Evolutionary conservation across 2,329 filamentous ascomycete genomes (phyloP).

Genomic region (Reticulascus tulasneorum): DNA sequence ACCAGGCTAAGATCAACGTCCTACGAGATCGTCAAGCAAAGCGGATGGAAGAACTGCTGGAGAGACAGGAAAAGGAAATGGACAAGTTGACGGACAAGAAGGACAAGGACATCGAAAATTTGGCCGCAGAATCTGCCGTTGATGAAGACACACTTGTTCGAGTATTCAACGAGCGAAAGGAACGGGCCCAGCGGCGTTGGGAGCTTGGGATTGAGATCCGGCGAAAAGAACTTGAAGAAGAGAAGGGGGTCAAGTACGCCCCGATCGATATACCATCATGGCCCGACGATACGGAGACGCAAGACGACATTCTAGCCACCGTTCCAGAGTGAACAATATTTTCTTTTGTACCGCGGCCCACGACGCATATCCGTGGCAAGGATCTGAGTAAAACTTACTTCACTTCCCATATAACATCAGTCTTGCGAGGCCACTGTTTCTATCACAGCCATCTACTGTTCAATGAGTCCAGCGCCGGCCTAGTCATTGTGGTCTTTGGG

Average conservation of each 20-base stretch:
- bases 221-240: conserved; percentile 46
- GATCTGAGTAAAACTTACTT: too few species aligned
- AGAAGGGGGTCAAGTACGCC: conserved; percentile 39
- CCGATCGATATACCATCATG: conserved; percentile 34
- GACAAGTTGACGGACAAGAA: conserved; percentile 42
- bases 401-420: too few species aligned
- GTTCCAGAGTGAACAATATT: conserved; percentile 8
- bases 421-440: too few species aligned
- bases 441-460: too few species aligned
- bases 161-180: conserved; percentile 41
- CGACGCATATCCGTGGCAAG: too few species aligned
- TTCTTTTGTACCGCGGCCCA: too few species aligned
- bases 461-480: too few species aligned
- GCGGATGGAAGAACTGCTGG: conserved; percentile 54
- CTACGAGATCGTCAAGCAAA: conserved; percentile 62
- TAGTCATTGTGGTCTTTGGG: too few species aligned
- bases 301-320: conserved; percentile 8
- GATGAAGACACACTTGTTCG: conserved; percentile 46
- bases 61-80: conserved; percentile 50
- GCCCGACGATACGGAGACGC: conserved; percentile 27
- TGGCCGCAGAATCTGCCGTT: conserved; percentile 41
- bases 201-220: conserved; percentile 47
- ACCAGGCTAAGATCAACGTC: conserved; percentile 60
- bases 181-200: conserved; percentile 47
- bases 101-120: conserved; percentile 42